These are phyloP conservation scores for Phytopythium ostracodes DNA, from an alignment of 352 stramenopile genomes.

Conservation along the genomic window DNA sequence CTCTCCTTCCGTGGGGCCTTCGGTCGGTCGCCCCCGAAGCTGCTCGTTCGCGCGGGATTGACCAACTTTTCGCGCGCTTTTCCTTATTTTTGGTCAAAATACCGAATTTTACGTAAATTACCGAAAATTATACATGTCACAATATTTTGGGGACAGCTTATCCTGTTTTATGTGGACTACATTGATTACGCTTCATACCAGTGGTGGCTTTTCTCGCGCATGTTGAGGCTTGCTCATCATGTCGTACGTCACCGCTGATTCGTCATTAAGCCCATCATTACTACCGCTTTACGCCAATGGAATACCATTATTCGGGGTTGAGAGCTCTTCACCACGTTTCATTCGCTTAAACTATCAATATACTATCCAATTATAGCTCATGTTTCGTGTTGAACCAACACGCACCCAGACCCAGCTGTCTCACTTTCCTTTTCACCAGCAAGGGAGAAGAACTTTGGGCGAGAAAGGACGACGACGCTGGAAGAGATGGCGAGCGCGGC, in stretches of 20 bases:
- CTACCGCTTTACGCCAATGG: not conserved
- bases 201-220: too few species aligned
- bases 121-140: not conserved
- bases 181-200: too few species aligned
- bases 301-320: not conserved
- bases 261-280: not conserved
- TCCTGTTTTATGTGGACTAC: too few species aligned
- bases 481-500: constrained; percentile 23
- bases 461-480: not conserved
- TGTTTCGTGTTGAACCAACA: not conserved
- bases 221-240: constrained; percentile 1
- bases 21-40: not conserved
- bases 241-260: not conserved
- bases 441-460: not conserved
- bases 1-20: too few species aligned
- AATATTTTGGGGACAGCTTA: not conserved
- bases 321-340: not conserved
- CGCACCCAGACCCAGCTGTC: not conserved
- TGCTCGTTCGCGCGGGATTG: not conserved
- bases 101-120: not conserved
- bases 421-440: not conserved
- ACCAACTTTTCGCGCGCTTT: not conserved
- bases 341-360: not conserved
- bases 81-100: not conserved
- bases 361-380: too few species aligned